Evolutionary conservation across 495 filamentous ascomycete genomes (phyloP).

Genomic region (Niebla homalea): DNA sequence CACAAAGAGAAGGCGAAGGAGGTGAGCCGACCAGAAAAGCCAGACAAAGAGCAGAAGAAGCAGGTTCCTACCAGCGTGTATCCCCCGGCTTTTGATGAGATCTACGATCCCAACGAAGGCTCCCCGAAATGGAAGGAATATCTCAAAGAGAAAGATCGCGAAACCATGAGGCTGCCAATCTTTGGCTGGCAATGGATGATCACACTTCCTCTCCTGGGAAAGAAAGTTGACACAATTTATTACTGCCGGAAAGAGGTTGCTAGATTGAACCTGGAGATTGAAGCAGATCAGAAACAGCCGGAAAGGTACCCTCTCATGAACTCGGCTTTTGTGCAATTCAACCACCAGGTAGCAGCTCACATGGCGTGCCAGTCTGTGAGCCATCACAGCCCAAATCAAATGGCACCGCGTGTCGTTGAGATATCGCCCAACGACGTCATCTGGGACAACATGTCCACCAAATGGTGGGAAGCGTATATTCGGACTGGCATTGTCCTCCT

Average conservation of each 20-base stretch:
- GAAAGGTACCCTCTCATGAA: conserved; percentile 92
- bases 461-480: conserved; percentile 85
- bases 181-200: conserved; percentile 77
- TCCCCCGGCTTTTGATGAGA: conserved; percentile 53
- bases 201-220: conserved; percentile 62
- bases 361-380: conserved; percentile 93
- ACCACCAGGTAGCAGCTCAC: conserved; percentile 91
- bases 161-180: conserved; percentile 68
- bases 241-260: conserved; percentile 81
- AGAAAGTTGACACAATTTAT: conserved; percentile 92
- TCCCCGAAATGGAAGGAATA: conserved; percentile 74
- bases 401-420: conserved; percentile 86
- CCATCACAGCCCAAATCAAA: conserved; percentile 85
- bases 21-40: conserved; percentile 13
- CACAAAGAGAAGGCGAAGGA: conserved; percentile 25
- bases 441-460: conserved; percentile 96
- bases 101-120: conserved; percentile 48
- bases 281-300: conserved; percentile 72
- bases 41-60: conserved; percentile 20
- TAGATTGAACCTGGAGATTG: conserved; percentile 82
- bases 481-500: conserved; percentile 53
- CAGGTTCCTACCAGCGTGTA: conserved; percentile 43
- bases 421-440: conserved; percentile 89
- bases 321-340: conserved; percentile 97
- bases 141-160: conserved; percentile 66